Evolutionary conservation across 495 filamentous ascomycete species (phyloP), one percentile per base, ranked within the genome.

Genomic region (Chaetomium fimeti): DNA sequence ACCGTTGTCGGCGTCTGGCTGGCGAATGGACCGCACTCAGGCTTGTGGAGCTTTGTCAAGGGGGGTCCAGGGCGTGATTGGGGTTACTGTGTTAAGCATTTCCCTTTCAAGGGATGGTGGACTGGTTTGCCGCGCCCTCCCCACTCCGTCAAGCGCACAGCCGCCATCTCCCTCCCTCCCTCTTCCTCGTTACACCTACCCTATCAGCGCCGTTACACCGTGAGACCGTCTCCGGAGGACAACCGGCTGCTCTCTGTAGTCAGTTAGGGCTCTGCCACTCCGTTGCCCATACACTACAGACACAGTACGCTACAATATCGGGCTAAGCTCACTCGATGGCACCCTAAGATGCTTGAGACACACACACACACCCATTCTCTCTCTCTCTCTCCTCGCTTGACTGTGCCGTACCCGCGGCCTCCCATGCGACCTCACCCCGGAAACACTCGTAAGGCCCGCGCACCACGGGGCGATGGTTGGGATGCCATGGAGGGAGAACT

Each of bases 341-440:
- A 15, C 40, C 16, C 40, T 43, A 13, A 11, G 5, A 43, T 43
- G 40, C 51, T n/a, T 27, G 27, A 29, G 6, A 36, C 32, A 36
- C 32, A 11, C 8, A 11, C 32, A 36, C 12, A 36, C 32, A 36
- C 8, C 1, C 32, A 9, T 16, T n/a, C 24, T 42, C 13, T 57
- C 54, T 5, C 32, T 36, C 28, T n/a, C 24, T 42, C 13, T 57
- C 54, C 24, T 57, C 22, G 32, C 55, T 43, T 40, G 32, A 22
- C 55, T 43, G 55, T 25, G 24, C 55, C 38, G 36, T 36, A 22
- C 29, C 52, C 54, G 54, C 36, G 54, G 54, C 54, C 54, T 57
- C 54, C 54, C 54, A 57, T 6, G 16, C 20, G 22, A 5, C 32
- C 11, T 57, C 32, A 7, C 11, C 28, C n/a, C 18, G 1, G 28